Conservation (phyloP, 306 rosid species). For the Medicago lupulina region DNA sequence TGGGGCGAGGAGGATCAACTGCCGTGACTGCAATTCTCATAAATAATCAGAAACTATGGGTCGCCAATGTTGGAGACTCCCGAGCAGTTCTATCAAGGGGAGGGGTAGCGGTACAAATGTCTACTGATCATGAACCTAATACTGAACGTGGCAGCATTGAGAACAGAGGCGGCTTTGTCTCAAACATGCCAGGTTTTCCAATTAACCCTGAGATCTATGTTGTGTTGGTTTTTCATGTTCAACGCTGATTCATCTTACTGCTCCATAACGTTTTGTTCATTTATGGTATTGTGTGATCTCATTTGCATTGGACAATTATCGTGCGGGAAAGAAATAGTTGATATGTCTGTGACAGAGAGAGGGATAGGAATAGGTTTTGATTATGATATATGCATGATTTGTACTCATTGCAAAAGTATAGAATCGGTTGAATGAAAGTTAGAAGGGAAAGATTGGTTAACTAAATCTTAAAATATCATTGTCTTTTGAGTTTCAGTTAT, state of each 20-base stretch:
- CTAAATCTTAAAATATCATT: no score
- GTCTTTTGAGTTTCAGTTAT: no score
- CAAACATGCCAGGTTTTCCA: conserved; percentile 88
- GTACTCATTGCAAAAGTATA: no score
- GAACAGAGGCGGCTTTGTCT: conserved; percentile 87
- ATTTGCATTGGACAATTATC: no score
- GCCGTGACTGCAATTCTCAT: conserved; percentile 81
- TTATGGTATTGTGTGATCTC: no score
- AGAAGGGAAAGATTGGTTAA: no score
- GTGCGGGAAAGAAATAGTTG: no score
- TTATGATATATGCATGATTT: no score
- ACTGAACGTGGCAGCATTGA: conserved; percentile 82
- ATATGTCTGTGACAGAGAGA: no score
- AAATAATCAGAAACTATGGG: conserved; percentile 67
- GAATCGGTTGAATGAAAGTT: no score
- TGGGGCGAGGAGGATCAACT: conserved; percentile 85
- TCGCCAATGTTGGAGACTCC: conserved; percentile 83
- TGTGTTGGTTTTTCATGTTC: conserved; percentile 31
- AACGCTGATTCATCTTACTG: conserved; percentile 20
- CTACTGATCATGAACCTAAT: conserved; percentile 82
- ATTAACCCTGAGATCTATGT: conserved; percentile 37
- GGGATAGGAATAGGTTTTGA: no score
- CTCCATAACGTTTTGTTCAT: neutral
- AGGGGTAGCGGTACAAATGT: conserved; percentile 74
- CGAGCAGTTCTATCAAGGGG: conserved; percentile 71